Conservation (phyloP, 352 stramenopile genomes). For the Phytophthora litchii region DNA sequence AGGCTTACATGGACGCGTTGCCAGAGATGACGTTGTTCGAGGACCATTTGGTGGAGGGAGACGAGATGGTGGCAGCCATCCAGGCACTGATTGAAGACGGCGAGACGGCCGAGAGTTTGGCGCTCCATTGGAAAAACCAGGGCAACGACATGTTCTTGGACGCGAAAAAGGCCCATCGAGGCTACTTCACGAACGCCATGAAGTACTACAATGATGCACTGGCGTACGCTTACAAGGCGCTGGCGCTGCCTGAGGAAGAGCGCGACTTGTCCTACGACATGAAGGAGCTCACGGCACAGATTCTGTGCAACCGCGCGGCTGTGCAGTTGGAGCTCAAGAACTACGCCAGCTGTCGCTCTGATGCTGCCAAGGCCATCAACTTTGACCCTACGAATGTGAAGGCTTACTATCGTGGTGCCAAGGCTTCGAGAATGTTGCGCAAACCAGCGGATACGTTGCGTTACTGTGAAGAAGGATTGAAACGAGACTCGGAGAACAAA, state of each 20-base stretch:
- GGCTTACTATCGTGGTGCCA: slow-evolving; percentile 85
- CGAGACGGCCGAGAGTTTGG: slow-evolving; percentile 85
- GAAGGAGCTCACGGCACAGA: slow-evolving; percentile 73
- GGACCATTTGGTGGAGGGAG: slow-evolving; percentile 85
- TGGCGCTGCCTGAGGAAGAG: slow-evolving; percentile 67
- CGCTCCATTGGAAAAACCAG: slow-evolving; percentile 89
- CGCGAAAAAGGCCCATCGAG: slow-evolving; percentile 68
- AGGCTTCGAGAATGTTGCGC: slow-evolving; percentile 80
- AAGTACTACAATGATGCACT: slow-evolving; percentile 85
- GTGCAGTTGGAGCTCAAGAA: slow-evolving; percentile 88
- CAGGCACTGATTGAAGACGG: slow-evolving; percentile 87
- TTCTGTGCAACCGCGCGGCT: slow-evolving; percentile 81
- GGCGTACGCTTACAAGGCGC: slow-evolving; percentile 77
- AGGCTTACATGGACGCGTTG: slow-evolving; percentile 86
- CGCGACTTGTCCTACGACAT: slow-evolving; percentile 69
- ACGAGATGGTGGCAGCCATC: slow-evolving; percentile 88
- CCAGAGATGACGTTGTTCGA: slow-evolving; percentile 90
- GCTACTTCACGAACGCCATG: slow-evolving; percentile 78
- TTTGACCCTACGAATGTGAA: slow-evolving; percentile 82
- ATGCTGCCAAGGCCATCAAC: slow-evolving; percentile 74
- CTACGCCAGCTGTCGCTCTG: slow-evolving; percentile 83
- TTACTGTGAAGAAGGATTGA: slow-evolving; percentile 80
- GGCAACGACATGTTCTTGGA: slow-evolving; percentile 87
- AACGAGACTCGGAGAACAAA: slow-evolving; percentile 80
- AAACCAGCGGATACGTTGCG: slow-evolving; percentile 81